Evolutionary conservation across 768 basidiomycete species (phyloP), one percentile per base, ranked within the genome.

Genomic region (Pluteus cervinus): DNA sequence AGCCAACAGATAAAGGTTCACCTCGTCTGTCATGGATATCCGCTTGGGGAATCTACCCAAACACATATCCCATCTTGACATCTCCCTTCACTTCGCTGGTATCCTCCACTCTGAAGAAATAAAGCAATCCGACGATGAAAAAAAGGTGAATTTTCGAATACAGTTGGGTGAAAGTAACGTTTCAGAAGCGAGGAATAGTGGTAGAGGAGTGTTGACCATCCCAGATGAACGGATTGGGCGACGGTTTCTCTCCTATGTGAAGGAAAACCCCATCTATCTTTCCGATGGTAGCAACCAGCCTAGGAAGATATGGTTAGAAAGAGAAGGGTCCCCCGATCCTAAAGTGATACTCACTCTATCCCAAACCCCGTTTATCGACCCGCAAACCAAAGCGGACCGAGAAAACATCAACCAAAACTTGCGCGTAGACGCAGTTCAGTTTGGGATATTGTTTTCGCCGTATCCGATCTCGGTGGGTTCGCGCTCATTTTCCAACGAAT

Each of bases 401-500:
- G 55, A 65, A 3, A 60, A 81, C 8, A 52, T 68, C 11, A 57
- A 68, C 5, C 62, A 62, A 9, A n/a, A n/a, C n/a, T 59, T 86
- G 15, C 75, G 79, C 22, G 62, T 88, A 8, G 66, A 73, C 37
- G 61, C 63, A 7, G 61, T 88, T 28, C 86, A 88, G 54, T 79
- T 87, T 43, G 86, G 86, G 16, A 46, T 71, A 22, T 73, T 73
- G 52, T 76, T 72, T 48, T 51, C 60, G 6, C 50, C 43, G 24
- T 57, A 65, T 50, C 53, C 60, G 24, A 24, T 46, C 24, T 46
- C 39, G 45, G n/a, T n/a, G n/a, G n/a, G n/a, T n/a, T 55, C 66
- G 12, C 72, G 77, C 7, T 62, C 66, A 3, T 89, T 83, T 53
- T 87, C 84, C 0, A 60, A 78, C 4, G 87, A 89, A 56, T 86